phyloP scores from a whole-genome alignment of 257 asterid genomes.

The Henckelia pumila region DNA sequence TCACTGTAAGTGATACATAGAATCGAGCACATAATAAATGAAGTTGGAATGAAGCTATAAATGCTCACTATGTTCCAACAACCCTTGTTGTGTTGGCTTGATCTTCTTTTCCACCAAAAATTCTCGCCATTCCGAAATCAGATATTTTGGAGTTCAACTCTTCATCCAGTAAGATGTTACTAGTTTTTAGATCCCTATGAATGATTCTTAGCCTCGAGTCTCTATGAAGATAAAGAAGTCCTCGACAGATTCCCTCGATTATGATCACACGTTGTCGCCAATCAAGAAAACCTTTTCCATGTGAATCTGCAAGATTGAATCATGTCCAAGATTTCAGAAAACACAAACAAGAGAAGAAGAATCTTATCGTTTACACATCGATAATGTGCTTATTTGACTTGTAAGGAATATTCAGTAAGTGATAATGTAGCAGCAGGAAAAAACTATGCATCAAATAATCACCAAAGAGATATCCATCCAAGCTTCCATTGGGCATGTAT shows the following conservation, averaged over 20 bases:
- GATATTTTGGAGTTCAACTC: conserved; percentile 52
- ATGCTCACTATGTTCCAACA: conserved; percentile 53
- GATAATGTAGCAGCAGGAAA: no score
- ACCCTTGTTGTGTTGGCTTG: conserved; percentile 45
- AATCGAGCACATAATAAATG: no score
- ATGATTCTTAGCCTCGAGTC: conserved; percentile 49
- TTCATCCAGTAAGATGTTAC: conserved; percentile 45
- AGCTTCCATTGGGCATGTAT: no score
- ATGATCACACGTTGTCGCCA: conserved; percentile 39
- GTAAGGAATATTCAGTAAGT: no score
- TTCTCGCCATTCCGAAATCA: conserved; percentile 58
- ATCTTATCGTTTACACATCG: background rate
- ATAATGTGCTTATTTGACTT: no score
- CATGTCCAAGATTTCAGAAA: background rate
- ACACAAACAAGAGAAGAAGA: background rate
- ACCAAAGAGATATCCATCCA: no score
- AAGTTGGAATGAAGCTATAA: background rate
- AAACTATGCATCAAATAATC: no score
- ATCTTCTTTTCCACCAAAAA: conserved; percentile 42
- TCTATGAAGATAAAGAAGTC: conserved; percentile 49
- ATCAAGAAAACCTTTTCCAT: conserved; percentile 29
- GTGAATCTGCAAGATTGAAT: conserved; percentile 27
- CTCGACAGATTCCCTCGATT: conserved; percentile 52
- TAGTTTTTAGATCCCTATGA: conserved; percentile 40
- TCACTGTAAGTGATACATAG: background rate